These are phyloP conservation scores for Pythium phragmitis DNA, from an alignment of 352 stramenopile genomes.

Conservation along the genomic window DNA sequence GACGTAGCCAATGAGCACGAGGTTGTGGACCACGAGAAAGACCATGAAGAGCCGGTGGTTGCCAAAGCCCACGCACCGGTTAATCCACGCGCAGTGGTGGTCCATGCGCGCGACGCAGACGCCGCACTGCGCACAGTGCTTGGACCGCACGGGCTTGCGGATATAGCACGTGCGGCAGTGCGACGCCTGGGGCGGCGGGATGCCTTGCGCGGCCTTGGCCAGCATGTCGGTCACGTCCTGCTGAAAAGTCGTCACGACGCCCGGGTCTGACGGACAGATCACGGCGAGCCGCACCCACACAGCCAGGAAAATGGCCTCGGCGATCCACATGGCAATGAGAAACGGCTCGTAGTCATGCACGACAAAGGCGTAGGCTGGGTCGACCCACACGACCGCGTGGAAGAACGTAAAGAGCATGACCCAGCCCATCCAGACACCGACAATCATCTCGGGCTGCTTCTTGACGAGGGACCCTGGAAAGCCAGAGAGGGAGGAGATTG, in stretches of 20 bases:
- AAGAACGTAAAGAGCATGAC: constrained; percentile 69
- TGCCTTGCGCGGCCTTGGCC: constrained; percentile 37
- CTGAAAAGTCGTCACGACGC: constrained; percentile 49
- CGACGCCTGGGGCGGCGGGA: constrained; percentile 40
- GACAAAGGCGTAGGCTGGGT: constrained; percentile 43
- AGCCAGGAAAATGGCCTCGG: constrained; percentile 48
- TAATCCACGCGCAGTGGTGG: constrained; percentile 88
- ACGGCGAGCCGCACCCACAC: constrained; percentile 57
- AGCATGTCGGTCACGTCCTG: constrained; percentile 57
- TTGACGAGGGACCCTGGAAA: constrained; percentile 35
- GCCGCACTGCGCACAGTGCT: constrained; percentile 76
- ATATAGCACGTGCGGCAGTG: constrained; percentile 76
- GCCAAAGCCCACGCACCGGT: constrained; percentile 72
- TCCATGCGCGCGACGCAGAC: constrained; percentile 84
- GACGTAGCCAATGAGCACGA: constrained; percentile 48
- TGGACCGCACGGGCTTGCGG: constrained; percentile 70
- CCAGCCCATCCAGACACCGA: constrained; percentile 82
- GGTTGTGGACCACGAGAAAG: constrained; percentile 71
- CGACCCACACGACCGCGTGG: constrained; percentile 61
- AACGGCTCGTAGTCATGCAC: constrained; percentile 33
- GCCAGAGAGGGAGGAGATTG: background rate
- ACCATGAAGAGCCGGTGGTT: constrained; percentile 82
- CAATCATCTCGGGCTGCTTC: constrained; percentile 61
- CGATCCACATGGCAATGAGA: constrained; percentile 37
- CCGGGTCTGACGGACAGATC: constrained; percentile 56